A percentile compares a stretch with the other conserved stretches of the same genome.
phyloP scores from a whole-genome alignment of 345 rosid genomes.

The Eucalyptus globulus region DNA sequence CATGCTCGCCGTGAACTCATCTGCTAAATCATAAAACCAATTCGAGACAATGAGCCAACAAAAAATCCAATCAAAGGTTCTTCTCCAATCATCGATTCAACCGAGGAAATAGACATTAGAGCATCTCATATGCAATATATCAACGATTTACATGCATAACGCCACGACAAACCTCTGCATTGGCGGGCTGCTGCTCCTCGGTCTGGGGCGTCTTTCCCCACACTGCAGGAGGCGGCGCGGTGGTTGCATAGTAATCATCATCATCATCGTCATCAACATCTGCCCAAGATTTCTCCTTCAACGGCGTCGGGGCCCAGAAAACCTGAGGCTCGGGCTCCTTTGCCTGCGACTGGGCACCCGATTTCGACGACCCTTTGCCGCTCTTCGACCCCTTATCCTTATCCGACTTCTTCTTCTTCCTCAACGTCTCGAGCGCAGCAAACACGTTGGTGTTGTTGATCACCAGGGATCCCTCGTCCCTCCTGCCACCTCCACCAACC shows the following conservation, averaged over 20 bases:
- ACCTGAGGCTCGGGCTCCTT: slow-evolving; percentile 7
- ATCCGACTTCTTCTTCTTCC: slow-evolving; percentile 27
- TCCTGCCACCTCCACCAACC: slow-evolving; percentile 11
- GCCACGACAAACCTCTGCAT: background rate
- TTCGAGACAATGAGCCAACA: background rate
- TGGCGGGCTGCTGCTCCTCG: background rate
- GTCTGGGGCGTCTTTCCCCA: slow-evolving; percentile 9
- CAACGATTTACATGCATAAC: background rate
- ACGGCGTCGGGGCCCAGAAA: slow-evolving; percentile 27
- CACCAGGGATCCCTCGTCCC: slow-evolving; percentile 22
- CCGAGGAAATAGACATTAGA: background rate
- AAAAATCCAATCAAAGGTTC: background rate
- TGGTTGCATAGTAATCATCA: slow-evolving; percentile 25
- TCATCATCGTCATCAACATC: slow-evolving; percentile 32
- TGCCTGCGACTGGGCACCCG: background rate
- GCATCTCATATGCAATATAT: background rate
- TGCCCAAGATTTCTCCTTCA: slow-evolving; percentile 24
- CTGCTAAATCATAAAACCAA: background rate
- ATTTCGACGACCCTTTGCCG: background rate
- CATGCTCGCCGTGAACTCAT: background rate
- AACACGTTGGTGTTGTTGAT: slow-evolving; percentile 22
- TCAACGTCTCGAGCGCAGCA: slow-evolving; percentile 21
- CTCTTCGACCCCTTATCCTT: slow-evolving; percentile 9
- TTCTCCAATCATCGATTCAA: background rate
- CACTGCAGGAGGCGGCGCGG: slow-evolving; percentile 4